Evolutionary conservation across 1,284 basidiomycete genomes (phyloP), one percentile per base, ranked within the genome.

Genomic region (Heterobasidion occidentale): DNA sequence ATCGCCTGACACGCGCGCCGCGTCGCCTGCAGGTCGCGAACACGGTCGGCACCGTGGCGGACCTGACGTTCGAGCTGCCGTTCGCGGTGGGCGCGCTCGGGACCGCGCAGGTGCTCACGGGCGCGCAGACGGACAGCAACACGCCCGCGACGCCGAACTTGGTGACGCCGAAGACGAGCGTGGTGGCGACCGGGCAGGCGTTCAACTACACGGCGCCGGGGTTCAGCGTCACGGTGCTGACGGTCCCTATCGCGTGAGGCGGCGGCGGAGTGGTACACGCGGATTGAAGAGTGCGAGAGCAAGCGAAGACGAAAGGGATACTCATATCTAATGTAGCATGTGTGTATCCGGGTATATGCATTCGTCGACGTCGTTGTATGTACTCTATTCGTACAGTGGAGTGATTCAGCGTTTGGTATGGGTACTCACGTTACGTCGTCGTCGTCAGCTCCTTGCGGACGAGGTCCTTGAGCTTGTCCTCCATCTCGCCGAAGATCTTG

Each of bases 171-270:
- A 64, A 67, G 50, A 80, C 70, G 4, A 74, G 69, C 51, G 67
- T 64, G 2, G 75, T 85, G 59, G 48, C 62, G 1, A 77, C 78
- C 17, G 77, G 76, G 3, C 70, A 74, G 61, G 76, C 69, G 1
- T 80, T 87, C 66, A 71, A 73, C 36, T 86, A 77, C 65, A 78
- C 72, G n/a, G 81, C 81, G 8, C 78, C 81, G 27, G 77, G 73
- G 1, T 78, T 80, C 62, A 86, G 83, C 63, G 74, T 86, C 52
- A 81, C 72, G 58, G 78, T 83, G 33, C 67, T 86, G 56, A 79
- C 73, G 4, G 62, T 75, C 19, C 51, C 45, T 9, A n/a, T 54
- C 15, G 61, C 54, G 47, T 55, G 48, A 50, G 27, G 46, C 12
- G 17, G 27, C 46, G 2, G 7, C 6, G 19, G 17, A 7, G 44